Base-by-base conservation (phyloP, 805 yeast species). In the Candida maesae region DNA sequence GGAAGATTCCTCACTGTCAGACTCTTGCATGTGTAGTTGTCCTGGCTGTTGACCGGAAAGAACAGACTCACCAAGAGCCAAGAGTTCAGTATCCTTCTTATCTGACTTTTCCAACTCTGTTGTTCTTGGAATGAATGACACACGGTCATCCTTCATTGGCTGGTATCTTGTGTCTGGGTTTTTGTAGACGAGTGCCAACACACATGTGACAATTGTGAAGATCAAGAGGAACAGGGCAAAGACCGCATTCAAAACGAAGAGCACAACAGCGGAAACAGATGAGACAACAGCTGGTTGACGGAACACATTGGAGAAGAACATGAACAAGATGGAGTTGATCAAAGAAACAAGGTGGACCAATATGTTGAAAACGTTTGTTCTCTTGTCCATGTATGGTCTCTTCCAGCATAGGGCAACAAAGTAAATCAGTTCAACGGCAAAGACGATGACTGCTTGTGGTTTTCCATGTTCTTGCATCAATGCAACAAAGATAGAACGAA, bases 91-190 rank as follows among this genome's bases (percentile, higher is more conserved):
- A 36, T 55, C 61, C 38, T 55, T 49, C 45, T 54, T 51, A 20
- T 52, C 53, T 1, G 50, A 31, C 30, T 53, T 51, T 33, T 51
- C 59, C 44, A 49, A 42, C 1, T 50, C 59, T 4, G 46, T 43
- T 2, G 59, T 70, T 55, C 81, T 73, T 47, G 90, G 90, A 58
- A 93, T 85, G 62, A 93, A 93, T n/a, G 96, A 85, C 38, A 85
- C 93, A 60, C 99, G 79, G 60, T 93, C 99, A 63, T 93, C 99
- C 54, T 84, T 84, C 84, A 91, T 84, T 47, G 96, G 98, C 67
- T 88, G 91, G 68, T 93, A 93, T 53, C 95, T 77, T 9, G 91
- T 79, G 64, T 93, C 99, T 39, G 99, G 98, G 62, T 93, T 89
- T 71, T 84, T 88, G 62, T 84, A 82, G 24, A 90, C 51, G 54